These are phyloP conservation scores for Sclerotiophoma versabilis DNA, from an alignment of 2,329 filamentous ascomycete genomes.

Conservation along the genomic window DNA sequence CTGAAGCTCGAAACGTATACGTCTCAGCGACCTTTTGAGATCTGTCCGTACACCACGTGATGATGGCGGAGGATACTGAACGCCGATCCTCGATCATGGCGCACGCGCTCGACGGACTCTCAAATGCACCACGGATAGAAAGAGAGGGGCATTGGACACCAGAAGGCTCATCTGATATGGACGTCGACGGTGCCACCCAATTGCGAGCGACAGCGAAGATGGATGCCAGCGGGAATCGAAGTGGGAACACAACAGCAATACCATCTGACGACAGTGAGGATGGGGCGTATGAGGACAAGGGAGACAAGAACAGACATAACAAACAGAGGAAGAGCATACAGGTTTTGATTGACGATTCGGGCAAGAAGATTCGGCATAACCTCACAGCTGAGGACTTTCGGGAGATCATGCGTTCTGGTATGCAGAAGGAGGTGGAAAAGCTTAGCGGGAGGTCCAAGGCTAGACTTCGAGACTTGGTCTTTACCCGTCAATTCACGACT, in stretches of 20 bases:
- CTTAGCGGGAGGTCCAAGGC: slow-evolving; percentile 46
- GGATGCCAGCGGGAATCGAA: slow-evolving; percentile 45
- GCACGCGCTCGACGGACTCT: slow-evolving; percentile 40
- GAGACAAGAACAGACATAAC: slow-evolving; percentile 18
- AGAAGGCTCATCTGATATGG: slow-evolving; percentile 32
- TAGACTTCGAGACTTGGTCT: slow-evolving; percentile 66
- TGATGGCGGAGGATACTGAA: slow-evolving; percentile 14
- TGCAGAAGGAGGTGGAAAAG: slow-evolving; percentile 52
- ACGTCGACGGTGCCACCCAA: slow-evolving; percentile 53
- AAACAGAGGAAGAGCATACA: slow-evolving; percentile 53
- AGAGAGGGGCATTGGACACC: slow-evolving; percentile 40
- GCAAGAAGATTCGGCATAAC: slow-evolving; percentile 56
- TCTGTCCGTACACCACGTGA: slow-evolving; percentile 1
- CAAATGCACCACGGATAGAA: slow-evolving; percentile 22
- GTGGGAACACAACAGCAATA: slow-evolving; percentile 34
- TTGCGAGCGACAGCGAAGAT: slow-evolving; percentile 48
- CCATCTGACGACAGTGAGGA: slow-evolving; percentile 35
- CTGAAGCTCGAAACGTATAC: not conserved
- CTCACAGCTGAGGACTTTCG: slow-evolving; percentile 60
- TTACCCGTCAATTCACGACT: slow-evolving; percentile 74
- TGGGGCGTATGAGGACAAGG: slow-evolving; percentile 6
- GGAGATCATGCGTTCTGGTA: slow-evolving; percentile 54
- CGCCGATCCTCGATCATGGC: slow-evolving; percentile 29
- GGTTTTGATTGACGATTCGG: slow-evolving; percentile 56
- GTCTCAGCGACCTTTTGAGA: not conserved